phyloP scores from a whole-genome alignment of 2,329 filamentous ascomycete species.

The Penicillium sp. region DNA sequence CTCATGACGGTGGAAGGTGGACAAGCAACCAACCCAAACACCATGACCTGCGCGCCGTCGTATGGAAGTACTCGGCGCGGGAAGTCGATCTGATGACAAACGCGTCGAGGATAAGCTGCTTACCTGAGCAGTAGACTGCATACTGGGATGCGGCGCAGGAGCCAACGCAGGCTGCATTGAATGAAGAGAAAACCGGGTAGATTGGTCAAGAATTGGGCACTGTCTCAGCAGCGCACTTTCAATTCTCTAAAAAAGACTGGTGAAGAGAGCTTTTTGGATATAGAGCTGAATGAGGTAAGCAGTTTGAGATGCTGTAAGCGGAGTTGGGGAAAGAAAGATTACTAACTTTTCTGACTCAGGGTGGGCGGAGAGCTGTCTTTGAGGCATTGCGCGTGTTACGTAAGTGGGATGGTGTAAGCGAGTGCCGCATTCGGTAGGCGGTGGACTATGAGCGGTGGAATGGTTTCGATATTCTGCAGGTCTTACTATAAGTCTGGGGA shows the following conservation, averaged over 20 bases:
- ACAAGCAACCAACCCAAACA: neutral
- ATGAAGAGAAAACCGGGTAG: constrained; percentile 14
- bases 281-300: constrained; percentile 24
- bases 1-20: neutral
- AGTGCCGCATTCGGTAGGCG: neutral
- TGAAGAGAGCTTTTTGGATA: constrained; percentile 15
- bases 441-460: neutral
- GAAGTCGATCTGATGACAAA: constrained; percentile 36
- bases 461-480: neutral
- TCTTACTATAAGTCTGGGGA: neutral
- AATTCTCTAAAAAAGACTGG: constrained; percentile 3
- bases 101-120: constrained; percentile 37
- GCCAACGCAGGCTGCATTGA: constrained; percentile 46
- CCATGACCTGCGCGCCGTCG: constrained; percentile 1
- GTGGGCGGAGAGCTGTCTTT: neutral
- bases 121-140: constrained; percentile 52
- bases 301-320: constrained; percentile 37
- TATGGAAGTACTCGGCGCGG: constrained; percentile 15
- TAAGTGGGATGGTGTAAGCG: constrained; percentile 5
- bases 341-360: constrained; percentile 20
- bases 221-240: neutral
- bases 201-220: constrained; percentile 2
- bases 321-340: constrained; percentile 15
- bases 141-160: constrained; percentile 46
- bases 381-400: neutral